Conservation (phyloP, 768 basidiomycete species). For the Thelephora aurantiotincta region DNA sequence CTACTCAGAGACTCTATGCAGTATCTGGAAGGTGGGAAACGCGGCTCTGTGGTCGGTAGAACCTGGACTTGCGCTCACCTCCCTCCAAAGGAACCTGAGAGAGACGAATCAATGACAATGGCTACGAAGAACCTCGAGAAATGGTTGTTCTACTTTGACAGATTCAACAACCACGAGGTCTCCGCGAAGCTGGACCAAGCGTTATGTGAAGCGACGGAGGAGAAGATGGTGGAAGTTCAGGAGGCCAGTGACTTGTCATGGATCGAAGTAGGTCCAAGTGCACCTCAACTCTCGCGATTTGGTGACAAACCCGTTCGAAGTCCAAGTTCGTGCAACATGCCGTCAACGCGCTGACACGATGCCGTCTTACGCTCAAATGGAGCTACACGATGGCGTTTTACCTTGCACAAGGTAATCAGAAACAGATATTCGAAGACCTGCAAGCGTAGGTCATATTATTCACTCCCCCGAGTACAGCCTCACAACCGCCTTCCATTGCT, state of each 20-base stretch:
- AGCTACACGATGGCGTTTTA: slow-evolving; percentile 99
- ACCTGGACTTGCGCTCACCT: too few species aligned
- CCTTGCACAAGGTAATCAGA: slow-evolving; percentile 77
- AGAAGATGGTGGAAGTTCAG: slow-evolving; percentile 99
- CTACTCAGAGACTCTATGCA: slow-evolving; percentile 17
- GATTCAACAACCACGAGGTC: slow-evolving; percentile 98
- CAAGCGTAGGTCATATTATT: slow-evolving; percentile 47
- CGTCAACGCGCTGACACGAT: slow-evolving; percentile 78
- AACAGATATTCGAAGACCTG: slow-evolving; percentile 93
- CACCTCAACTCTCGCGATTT: too few species aligned
- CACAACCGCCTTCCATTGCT: neutral
- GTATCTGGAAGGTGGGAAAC: slow-evolving; percentile 4
- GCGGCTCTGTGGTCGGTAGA: too few species aligned
- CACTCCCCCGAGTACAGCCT: neutral
- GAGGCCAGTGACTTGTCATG: slow-evolving; percentile 81
- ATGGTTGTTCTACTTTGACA: slow-evolving; percentile 70
- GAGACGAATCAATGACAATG: slow-evolving; percentile 26
- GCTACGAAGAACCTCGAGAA: slow-evolving; percentile 16
- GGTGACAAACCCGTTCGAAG: too few species aligned
- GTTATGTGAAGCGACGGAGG: slow-evolving; percentile 87
- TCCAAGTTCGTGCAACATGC: slow-evolving; percentile 90
- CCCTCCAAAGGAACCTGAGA: slow-evolving; percentile 62
- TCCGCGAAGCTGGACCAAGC: slow-evolving; percentile 89
- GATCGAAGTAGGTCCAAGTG: slow-evolving; percentile 59
- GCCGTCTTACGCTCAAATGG: slow-evolving; percentile 95